Base-by-base conservation (phyloP, 108 stramenopile species). In the Pseudonitzschia multiseries region DNA sequence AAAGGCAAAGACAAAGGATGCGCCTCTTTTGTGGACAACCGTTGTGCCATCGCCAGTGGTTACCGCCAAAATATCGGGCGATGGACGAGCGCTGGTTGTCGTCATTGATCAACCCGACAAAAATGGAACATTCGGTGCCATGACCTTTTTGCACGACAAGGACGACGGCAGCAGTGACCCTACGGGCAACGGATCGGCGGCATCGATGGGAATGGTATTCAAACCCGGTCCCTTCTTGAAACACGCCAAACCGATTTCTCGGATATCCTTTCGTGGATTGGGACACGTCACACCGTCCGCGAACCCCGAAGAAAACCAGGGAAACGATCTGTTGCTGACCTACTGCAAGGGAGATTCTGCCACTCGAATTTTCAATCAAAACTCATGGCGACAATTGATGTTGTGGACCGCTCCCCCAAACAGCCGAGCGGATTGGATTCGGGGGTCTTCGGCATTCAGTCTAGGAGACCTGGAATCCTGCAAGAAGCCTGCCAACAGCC, bases 321-420 rank as follows among this genome's bases (percentile, higher is more conserved):
- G 91, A 18, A 95, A 92, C 62, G 94, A 95, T 74, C 73, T 95
- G 53, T 73, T 95, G 59, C 64, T 95, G 59, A 92, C 94, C 33
- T 85, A 79, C 48, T 95, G 88, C 65, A 68, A 78, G 14, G 51
- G 64, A 0, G 89, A 91, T 57, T 84, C 73, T 20, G 70, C 83
- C 0, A 80, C 85, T 12, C 76, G 89, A 41, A 91, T 95, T 20
- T 95, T 92, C 71, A 80, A 78, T 56, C 94, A 95, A 66, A 84
- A 87, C 53, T 71, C 69, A 46, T 92, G 91, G 94, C 81, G 86
- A 46, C 87, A 86, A 57, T 73, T 92, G 32, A 83, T 92, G 83
- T 71, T 87, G 36, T 95, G 94, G 94, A 77, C 73, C 22, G 79
- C 84, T 26, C 87, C 91, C 2, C 88, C 89, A 12, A 72, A 83